These are phyloP conservation scores for Picea glauca DNA, from an alignment of 75 land plant genomes.

Conservation along the genomic window DNA sequence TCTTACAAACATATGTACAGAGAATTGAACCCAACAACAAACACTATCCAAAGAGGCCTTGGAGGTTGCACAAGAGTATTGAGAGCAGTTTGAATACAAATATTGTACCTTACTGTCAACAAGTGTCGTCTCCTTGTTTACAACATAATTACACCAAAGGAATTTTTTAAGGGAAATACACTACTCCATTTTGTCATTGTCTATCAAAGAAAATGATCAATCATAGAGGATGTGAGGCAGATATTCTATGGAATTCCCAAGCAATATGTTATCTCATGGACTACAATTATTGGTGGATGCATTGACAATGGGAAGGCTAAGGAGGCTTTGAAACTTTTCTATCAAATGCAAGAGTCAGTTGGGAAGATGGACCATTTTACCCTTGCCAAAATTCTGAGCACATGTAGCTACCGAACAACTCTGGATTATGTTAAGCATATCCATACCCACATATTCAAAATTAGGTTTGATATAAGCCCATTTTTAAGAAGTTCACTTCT, in stretches of 20 bases:
- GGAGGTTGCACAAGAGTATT: no score
- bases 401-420: conserved; percentile 13
- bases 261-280: conserved; percentile 41
- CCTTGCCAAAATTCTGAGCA: neutral
- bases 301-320: conserved; percentile 44
- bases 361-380: neutral
- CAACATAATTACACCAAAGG: no score
- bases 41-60: no score
- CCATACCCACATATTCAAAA: conserved; percentile 31
- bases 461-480: conserved; percentile 35
- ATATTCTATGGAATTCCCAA: conserved; percentile 29
- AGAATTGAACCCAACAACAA: no score
- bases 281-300: conserved; percentile 41
- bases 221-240: conserved; percentile 28
- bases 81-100: no score
- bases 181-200: no score
- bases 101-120: no score
- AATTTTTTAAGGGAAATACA: no score
- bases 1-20: no score
- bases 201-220: conserved; percentile 33
- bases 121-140: no score
- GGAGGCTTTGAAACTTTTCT: conserved; percentile 11
- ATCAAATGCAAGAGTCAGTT: conserved; percentile 3
- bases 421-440: conserved; percentile 15
- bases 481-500: conserved; percentile 32